Evolutionary conservation across 306 rosid species (phyloP), one percentile per base, ranked within the genome.

Genomic region (Cajanus cajan): DNA sequence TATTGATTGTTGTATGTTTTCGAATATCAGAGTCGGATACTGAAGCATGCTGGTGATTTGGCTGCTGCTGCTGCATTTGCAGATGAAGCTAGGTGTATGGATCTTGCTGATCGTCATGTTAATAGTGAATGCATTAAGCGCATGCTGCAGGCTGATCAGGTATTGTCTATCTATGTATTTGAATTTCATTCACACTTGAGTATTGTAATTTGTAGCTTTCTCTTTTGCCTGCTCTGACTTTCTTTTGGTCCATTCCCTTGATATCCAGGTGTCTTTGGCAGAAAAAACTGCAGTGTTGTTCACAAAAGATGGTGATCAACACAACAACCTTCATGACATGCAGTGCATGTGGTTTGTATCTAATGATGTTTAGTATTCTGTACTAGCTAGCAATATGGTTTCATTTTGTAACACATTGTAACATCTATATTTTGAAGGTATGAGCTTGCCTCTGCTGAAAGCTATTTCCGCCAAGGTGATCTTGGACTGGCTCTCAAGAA

Each of bases 81-180:
- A 68, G 97, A 96, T 78, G 99, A 96, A 87, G 99, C 99, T 72
- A 90, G 99, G 78, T 91, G 98, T 74, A 91, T 96, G 99, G 99
- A 96, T 89, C 97, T 96, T 45, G 97, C 98, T 25, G 99, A 96
- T 85, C 98, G 99, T 40, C 90, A 96, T 75, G 87, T 96, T 72
- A 96, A 96, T 87, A 96, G 98, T 87, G 96, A 96, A 47, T 96
- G 98, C 9, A 98, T 93, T 84, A 96, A 96, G 90, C 97, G 99
- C 78, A 96, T 96, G 99, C 89, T 96, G 79, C 99, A 93, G 92
- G 97, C 99, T 74, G 99, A 96, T 85, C 93, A 96, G 98, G 99
- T 96, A 79, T 79, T 33, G 21, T 45, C 78, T 21, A 47, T 44
- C 13, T 48, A 36, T 62, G n/a, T 40, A 33, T 31, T 78, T 84